Conservation (phyloP, 1,284 basidiomycete species). For the Cutaneotrichosporon cyanovorans region DNA sequence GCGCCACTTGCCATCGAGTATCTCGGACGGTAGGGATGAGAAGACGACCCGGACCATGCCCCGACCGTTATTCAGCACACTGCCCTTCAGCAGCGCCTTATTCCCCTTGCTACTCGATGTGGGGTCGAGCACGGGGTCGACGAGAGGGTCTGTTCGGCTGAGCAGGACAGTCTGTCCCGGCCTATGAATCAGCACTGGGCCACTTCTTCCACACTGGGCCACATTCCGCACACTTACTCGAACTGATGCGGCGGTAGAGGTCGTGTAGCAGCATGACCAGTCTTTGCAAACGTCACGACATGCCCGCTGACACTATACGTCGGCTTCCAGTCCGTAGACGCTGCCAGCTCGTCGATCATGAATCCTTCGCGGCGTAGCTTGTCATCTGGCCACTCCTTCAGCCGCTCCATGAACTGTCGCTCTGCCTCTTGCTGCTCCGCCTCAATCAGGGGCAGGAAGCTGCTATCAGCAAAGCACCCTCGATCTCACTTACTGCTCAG, state of each 20-base stretch:
- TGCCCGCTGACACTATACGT: conserved; percentile 11
- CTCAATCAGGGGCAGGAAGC: conserved; percentile 58
- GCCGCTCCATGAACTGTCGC: conserved; percentile 52
- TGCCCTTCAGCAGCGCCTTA: conserved; percentile 52
- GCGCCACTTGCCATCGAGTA: conserved; percentile 54
- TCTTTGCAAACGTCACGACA: conserved; percentile 51
- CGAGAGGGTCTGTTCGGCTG: conserved; percentile 55
- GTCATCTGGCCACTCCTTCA: conserved; percentile 58
- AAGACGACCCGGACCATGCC: conserved; percentile 55
- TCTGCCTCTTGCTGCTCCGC: conserved; percentile 61
- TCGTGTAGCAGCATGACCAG: conserved; percentile 53
- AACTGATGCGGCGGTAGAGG: conserved; percentile 21
- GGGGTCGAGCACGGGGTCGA: conserved; percentile 8
- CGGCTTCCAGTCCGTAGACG: conserved; percentile 10
- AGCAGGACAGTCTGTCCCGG: conserved; percentile 60
- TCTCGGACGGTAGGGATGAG: conserved; percentile 46
- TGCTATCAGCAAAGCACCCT: conserved; percentile 27
- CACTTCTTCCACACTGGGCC: neutral
- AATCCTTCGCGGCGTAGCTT: conserved; percentile 61
- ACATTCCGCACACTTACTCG: conserved; percentile 6
- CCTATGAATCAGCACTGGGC: too few relatives aligned
- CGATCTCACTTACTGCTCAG: conserved; percentile 24
- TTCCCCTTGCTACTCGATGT: neutral
- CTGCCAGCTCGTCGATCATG: conserved; percentile 56
- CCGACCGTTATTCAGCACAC: conserved; percentile 50